phyloP scores from a whole-genome alignment of 345 rosid genomes.

The Brassica napus region Da-Ae NC_063449.1:23706001-23706500 shows the following conservation, averaged over 20 bases:
- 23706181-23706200: slow-evolving; percentile 79
- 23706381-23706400: slow-evolving; percentile 17
- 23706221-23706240: slow-evolving; percentile 97
- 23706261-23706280: slow-evolving; percentile 49
- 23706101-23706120: neutral
- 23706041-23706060: slow-evolving; percentile 74
- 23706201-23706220: slow-evolving; percentile 86
- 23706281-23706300: slow-evolving; percentile 12
- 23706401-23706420: slow-evolving; percentile 40
- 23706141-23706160: neutral
- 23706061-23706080: slow-evolving; percentile 84
- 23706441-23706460: slow-evolving; percentile 35
- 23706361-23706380: slow-evolving; percentile 9
- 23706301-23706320: neutral
- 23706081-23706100: slow-evolving; percentile 45
- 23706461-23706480: slow-evolving; percentile 23
- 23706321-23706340: neutral
- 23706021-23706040: slow-evolving; percentile 82
- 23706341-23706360: slow-evolving; percentile 2
- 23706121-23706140: neutral
- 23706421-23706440: slow-evolving; percentile 33
- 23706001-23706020: slow-evolving; percentile 82
- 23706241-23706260: slow-evolving; percentile 86
- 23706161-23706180: neutral
- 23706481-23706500: slow-evolving; percentile 12